Base-by-base conservation (phyloP, 768 basidiomycete species). In the Termitomyces sp. region DNA sequence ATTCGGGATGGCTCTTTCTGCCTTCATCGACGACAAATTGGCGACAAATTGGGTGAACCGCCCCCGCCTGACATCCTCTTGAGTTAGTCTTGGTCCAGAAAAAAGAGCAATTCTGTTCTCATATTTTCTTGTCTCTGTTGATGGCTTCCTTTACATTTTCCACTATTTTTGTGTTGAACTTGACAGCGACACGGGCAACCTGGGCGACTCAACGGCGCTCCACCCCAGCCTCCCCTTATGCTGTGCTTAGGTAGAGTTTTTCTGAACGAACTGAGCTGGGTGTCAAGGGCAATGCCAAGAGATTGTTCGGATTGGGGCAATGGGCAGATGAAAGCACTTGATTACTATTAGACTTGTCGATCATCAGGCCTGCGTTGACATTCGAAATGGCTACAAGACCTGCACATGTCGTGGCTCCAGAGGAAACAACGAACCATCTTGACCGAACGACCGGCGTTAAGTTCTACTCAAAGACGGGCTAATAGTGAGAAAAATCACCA, bases 391-490 rank as follows among this genome's bases (percentile, higher is more conserved):
- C 42, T 37, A 56, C 40, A 47, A 65, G 56, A 48, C 56, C 12
- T 36, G 59, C 43, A 31, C 32, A 65, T 9, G 59, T 40, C 34
- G 51, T 45, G 42, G 20, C 8, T 38, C 29, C 29, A 54, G n/a
- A 60, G 37, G 29, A 52, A 51, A n/a, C 20, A 47, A 42, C 10
- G 59, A 6, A 51, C 36, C 65, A 65, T 65, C 20, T 42, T 60
- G 45, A 60, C 62, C 59, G 20, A 58, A 54, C 55, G 64, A 57
- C 64, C 64, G 47, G 61, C 61, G 61, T 2, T 55, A 48, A 25
- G 48, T 59, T 65, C 45, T 47, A 59, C 47, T 63, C 59, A 58
- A 51, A 59, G 60, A 64, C 64, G 59, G 58, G 61, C 61, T 60
- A 46, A 48, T 59, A 63, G 59, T 63, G 31, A 52, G 54, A 32